A percentile compares a stretch with the other conserved stretches of the same genome.
Conservation (phyloP, 2,329 filamentous ascomycete genomes). For the Dothideomycetes sp. region DNA sequence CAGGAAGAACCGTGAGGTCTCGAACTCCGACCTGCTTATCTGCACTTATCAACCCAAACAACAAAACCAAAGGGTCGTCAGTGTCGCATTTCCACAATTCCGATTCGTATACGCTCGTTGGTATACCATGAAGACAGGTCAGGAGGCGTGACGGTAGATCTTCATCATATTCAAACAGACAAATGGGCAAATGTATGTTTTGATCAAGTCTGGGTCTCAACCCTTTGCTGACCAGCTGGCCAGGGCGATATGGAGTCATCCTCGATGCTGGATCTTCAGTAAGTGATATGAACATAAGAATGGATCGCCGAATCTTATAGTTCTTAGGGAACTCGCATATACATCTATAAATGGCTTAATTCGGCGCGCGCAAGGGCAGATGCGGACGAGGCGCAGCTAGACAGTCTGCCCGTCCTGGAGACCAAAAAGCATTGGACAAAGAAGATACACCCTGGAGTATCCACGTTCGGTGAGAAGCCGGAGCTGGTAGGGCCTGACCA, state of each 20-base stretch:
- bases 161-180: too few relatives aligned
- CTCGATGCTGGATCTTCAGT: conserved; percentile 92
- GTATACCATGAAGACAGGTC: too few relatives aligned
- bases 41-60: too few relatives aligned
- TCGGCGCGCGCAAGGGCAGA: conserved; percentile 54
- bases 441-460: conserved; percentile 91
- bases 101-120: too few relatives aligned
- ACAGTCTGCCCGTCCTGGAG: conserved; percentile 65
- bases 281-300: conserved; percentile 19
- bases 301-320: conserved; percentile 12
- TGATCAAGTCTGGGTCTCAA: background rate
- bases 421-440: conserved; percentile 82
- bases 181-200: conserved; percentile 8
- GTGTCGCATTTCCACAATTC: too few relatives aligned
- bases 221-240: too few relatives aligned
- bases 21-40: too few relatives aligned
- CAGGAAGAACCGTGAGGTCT: too few relatives aligned
- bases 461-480: conserved; percentile 72
- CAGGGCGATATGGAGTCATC: conserved; percentile 69
- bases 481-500: conserved; percentile 71
- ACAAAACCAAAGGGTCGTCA: too few relatives aligned
- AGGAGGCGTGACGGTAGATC: too few relatives aligned
- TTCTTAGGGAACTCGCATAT: conserved; percentile 66
- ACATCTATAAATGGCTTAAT: conserved; percentile 91
- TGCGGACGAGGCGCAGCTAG: conserved; percentile 48